A percentile compares a stretch with the other conserved stretches of the same genome.
phyloP scores from a whole-genome alignment of 2,329 filamentous ascomycete genomes.

The Dothistroma pini region DNA sequence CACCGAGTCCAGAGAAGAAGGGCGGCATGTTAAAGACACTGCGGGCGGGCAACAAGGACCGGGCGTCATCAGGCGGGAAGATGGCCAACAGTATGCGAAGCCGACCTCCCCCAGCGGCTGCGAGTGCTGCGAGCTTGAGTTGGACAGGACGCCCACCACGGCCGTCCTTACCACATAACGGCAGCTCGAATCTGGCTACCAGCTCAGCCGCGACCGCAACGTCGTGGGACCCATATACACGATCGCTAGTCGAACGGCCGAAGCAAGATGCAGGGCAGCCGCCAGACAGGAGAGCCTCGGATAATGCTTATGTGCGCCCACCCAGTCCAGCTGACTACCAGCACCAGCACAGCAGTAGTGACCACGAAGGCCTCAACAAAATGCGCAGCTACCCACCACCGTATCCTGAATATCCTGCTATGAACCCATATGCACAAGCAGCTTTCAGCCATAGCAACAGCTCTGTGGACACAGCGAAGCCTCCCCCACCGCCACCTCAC shows the following conservation, averaged over 20 bases:
- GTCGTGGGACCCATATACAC: slow-evolving; percentile 36
- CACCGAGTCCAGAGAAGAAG: slow-evolving; percentile 61
- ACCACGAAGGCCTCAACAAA: slow-evolving; percentile 18
- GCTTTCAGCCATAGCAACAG: slow-evolving; percentile 29
- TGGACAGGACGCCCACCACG: slow-evolving; percentile 43
- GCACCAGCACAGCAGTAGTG: slow-evolving; percentile 18
- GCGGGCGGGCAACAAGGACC: slow-evolving; percentile 30
- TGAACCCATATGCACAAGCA: slow-evolving; percentile 25
- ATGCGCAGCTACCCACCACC: slow-evolving; percentile 24
- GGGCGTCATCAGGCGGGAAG: slow-evolving; percentile 40
- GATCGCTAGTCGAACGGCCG: slow-evolving; percentile 29
- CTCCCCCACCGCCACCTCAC: slow-evolving; percentile 27
- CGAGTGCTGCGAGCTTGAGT: slow-evolving; percentile 61
- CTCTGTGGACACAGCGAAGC: slow-evolving; percentile 20
- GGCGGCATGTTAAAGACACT: slow-evolving; percentile 49
- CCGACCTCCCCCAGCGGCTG: slow-evolving; percentile 52
- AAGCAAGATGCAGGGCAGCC: slow-evolving; percentile 1
- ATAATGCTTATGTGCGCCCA: slow-evolving; percentile 26
- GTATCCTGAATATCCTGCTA: slow-evolving; percentile 32
- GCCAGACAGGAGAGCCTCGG: slow-evolving; percentile 22
- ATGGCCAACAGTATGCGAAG: slow-evolving; percentile 42
- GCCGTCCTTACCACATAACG: slow-evolving; percentile 16
- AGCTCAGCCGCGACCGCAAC: slow-evolving; percentile 8
- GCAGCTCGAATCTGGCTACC: slow-evolving; percentile 6
- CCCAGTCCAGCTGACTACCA: slow-evolving; percentile 33